Evolutionary conservation across 768 basidiomycete species (phyloP).

Genomic region (Fibroporia radiculosa): DNA sequence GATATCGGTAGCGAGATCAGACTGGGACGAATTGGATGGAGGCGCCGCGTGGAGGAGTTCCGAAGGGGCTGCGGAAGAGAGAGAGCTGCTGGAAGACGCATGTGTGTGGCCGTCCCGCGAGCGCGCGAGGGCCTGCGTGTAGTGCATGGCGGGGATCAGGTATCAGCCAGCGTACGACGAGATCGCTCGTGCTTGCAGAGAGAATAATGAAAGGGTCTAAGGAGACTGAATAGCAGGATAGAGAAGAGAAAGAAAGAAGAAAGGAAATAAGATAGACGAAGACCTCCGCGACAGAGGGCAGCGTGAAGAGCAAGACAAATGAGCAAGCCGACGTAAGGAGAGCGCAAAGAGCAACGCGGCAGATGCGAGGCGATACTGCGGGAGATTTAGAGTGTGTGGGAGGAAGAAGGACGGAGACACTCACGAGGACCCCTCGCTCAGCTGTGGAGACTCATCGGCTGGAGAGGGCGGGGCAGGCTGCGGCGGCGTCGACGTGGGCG

Average conservation of each 20-base stretch:
- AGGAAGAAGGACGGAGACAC: not conserved
- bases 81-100: conserved; percentile 33
- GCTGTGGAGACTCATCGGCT: not conserved
- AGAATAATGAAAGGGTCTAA: conserved; percentile 13
- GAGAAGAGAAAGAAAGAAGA: not conserved
- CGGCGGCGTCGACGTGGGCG: conserved; percentile 1
- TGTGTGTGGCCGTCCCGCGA: conserved; percentile 18
- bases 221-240: not conserved
- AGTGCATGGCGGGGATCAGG: conserved; percentile 8
- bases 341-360: conserved; percentile 17
- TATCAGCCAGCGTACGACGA: conserved; percentile 7
- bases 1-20: conserved; percentile 39
- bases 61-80: conserved; percentile 33
- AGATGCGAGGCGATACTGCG: conserved; percentile 13
- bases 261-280: conserved; percentile 1
- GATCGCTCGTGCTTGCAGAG: too few relatives aligned
- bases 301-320: conserved; percentile 5
- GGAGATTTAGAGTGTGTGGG: not conserved
- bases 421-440: not conserved
- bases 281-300: not conserved
- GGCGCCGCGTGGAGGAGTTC: conserved; percentile 30
- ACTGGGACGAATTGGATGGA: conserved; percentile 28
- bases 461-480: not conserved
- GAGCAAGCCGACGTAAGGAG: conserved; percentile 11
- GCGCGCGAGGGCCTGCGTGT: conserved; percentile 6